These are phyloP conservation scores for Fusarium albidum DNA, from an alignment of 2,329 filamentous ascomycete species.

Conservation along the genomic window DNA sequence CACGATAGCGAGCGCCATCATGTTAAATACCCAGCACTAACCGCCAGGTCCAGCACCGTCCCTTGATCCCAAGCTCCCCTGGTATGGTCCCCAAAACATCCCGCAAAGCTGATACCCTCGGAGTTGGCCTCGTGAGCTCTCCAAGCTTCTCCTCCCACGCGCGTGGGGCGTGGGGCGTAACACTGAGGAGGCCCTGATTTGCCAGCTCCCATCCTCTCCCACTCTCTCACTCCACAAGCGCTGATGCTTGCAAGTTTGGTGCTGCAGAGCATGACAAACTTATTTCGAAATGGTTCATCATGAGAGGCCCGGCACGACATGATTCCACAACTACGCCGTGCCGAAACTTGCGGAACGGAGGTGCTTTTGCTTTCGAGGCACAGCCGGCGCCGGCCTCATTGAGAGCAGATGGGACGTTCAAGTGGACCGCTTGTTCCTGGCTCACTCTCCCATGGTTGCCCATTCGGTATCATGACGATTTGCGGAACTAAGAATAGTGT, in stretches of 20 bases:
- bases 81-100: background rate
- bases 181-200: conserved; percentile 37
- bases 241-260: conserved; percentile 36
- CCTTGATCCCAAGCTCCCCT: conserved; percentile 9
- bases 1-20: conserved; percentile 9
- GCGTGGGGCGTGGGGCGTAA: conserved; percentile 41
- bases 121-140: conserved; percentile 35
- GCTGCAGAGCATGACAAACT: conserved; percentile 41
- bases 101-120: conserved; percentile 13
- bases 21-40: conserved; percentile 16
- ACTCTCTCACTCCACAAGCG: conserved; percentile 41
- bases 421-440: conserved; percentile 36
- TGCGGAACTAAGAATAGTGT: conserved; percentile 38
- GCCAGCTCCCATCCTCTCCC: conserved; percentile 37
- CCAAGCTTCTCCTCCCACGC: conserved; percentile 37
- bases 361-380: conserved; percentile 19
- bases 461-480: conserved; percentile 34
- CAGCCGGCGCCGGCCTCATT: conserved; percentile 7
- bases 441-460: conserved; percentile 22
- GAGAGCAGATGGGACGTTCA: conserved; percentile 8
- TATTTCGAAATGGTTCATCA: conserved; percentile 37
- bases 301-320: conserved; percentile 28
- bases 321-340: conserved; percentile 24
- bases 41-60: background rate
- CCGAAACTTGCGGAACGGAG: conserved; percentile 23